Percentiles rank a stretch among this genome's conserved stretches.
phyloP scores from a whole-genome alignment of 2,329 filamentous ascomycete genomes.

The Paraconiothyrium brasiliense region DNA sequence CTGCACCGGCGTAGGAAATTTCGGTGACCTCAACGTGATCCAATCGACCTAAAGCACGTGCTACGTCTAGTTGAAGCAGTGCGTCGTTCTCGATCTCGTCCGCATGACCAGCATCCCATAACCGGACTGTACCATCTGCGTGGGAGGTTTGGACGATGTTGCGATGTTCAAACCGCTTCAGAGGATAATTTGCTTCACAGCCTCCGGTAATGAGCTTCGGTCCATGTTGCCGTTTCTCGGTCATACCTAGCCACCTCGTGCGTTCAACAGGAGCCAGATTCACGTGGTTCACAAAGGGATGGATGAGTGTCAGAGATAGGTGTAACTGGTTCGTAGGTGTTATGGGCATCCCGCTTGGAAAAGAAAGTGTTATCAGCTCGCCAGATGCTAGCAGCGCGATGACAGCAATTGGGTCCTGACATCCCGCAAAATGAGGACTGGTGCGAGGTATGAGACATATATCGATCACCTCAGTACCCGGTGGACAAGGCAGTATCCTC shows the following conservation, averaged over 20 bases:
- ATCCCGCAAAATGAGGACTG: slow-evolving; percentile 86
- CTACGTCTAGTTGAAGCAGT: slow-evolving; percentile 85
- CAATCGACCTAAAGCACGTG: slow-evolving; percentile 80
- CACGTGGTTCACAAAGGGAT: slow-evolving; percentile 83
- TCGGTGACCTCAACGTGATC: slow-evolving; percentile 78
- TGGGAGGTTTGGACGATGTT: slow-evolving; percentile 89
- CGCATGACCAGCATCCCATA: slow-evolving; percentile 92
- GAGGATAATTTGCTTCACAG: slow-evolving; percentile 72
- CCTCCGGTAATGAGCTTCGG: slow-evolving; percentile 83
- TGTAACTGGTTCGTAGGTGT: slow-evolving; percentile 93
- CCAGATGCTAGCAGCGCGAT: slow-evolving; percentile 83
- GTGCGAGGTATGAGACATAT: slow-evolving; percentile 84
- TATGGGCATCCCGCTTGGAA: slow-evolving; percentile 90
- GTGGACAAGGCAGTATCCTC: slow-evolving; percentile 76
- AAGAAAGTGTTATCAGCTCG: slow-evolving; percentile 88
- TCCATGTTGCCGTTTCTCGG: slow-evolving; percentile 82
- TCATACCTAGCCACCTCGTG: slow-evolving; percentile 86
- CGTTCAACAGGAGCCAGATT: slow-evolving; percentile 79
- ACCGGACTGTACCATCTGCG: slow-evolving; percentile 86
- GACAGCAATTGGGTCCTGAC: slow-evolving; percentile 89
- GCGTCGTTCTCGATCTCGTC: slow-evolving; percentile 91
- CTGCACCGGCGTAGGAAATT: slow-evolving; percentile 82
- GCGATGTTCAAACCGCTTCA: slow-evolving; percentile 81
- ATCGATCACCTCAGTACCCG: slow-evolving; percentile 78
- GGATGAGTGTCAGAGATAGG: slow-evolving; percentile 84